phyloP scores from a whole-genome alignment of 345 rosid genomes.

The Hypericum androsaemum region DNA sequence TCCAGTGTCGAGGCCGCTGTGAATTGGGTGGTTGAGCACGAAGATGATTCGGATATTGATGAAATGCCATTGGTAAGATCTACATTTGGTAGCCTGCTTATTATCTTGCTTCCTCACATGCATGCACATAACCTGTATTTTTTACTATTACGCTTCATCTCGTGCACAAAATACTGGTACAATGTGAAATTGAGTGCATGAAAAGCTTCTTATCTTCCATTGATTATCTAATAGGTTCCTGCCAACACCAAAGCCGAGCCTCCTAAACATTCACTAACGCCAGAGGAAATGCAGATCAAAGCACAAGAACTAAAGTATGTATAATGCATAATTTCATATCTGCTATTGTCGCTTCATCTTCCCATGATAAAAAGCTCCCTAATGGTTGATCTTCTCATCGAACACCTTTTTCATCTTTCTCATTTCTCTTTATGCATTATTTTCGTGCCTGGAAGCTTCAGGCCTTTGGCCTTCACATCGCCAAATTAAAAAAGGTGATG shows the following conservation, averaged over 20 bases:
- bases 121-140: too few species aligned
- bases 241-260: constrained; percentile 48
- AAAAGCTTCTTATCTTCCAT: too few species aligned
- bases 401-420: too few species aligned
- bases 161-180: too few species aligned
- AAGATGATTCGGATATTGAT: constrained; percentile 78
- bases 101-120: neutral
- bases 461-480: too few species aligned
- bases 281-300: constrained; percentile 76
- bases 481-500: too few species aligned
- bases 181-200: too few species aligned
- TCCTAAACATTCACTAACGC: constrained; percentile 70
- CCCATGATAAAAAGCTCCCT: neutral
- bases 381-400: neutral
- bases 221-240: constrained; percentile 39
- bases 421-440: too few species aligned
- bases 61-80: constrained; percentile 74
- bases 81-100: neutral
- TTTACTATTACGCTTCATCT: too few species aligned
- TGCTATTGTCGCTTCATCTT: neutral
- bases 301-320: constrained; percentile 84
- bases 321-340: constrained; percentile 8
- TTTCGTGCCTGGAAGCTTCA: too few species aligned
- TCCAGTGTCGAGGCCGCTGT: constrained; percentile 81
- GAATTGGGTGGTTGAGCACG: constrained; percentile 98